phyloP scores from a whole-genome alignment of 345 rosid species.

The Melaleuca alternifolia region DNA sequence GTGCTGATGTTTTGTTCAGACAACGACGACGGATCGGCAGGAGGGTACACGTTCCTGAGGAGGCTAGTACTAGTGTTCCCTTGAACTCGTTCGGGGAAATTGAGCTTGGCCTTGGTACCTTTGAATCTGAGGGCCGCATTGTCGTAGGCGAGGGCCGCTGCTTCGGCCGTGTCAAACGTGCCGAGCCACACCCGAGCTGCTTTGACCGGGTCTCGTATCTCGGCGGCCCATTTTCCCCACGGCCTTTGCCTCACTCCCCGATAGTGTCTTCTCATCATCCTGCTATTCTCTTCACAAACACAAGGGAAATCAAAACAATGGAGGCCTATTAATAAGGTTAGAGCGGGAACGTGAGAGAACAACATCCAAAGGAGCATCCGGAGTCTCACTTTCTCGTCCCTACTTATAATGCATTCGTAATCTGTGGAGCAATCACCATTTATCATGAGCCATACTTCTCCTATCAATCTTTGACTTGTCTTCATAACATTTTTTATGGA shows the following conservation, averaged over 20 bases:
- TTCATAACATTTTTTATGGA: not conserved
- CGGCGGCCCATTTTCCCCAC: conserved; percentile 99
- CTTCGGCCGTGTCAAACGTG: conserved; percentile 81
- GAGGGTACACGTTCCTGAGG: not conserved
- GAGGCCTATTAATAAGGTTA: not conserved
- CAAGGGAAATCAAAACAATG: not conserved
- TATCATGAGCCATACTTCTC: not conserved
- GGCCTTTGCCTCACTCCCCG: conserved; percentile 95
- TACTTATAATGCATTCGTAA: not conserved
- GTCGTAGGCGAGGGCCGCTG: conserved; percentile 86
- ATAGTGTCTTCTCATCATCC: conserved; percentile 48
- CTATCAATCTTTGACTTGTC: not conserved
- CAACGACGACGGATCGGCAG: not conserved
- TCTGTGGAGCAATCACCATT: not conserved
- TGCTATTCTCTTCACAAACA: conserved; percentile 25
- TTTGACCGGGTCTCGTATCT: conserved; percentile 76
- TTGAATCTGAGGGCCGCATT: conserved; percentile 79
- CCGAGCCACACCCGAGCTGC: conserved; percentile 89
- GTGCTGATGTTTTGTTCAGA: not conserved
- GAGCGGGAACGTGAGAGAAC: not conserved
- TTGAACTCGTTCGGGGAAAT: conserved; percentile 77
- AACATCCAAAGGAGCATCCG: not conserved
- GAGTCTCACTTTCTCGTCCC: not conserved
- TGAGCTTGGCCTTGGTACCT: conserved; percentile 85
- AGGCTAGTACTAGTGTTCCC: conserved; percentile 5